Evolutionary conservation across 1,284 basidiomycete genomes (phyloP).

Genomic region (Trametes polyzona): DNA sequence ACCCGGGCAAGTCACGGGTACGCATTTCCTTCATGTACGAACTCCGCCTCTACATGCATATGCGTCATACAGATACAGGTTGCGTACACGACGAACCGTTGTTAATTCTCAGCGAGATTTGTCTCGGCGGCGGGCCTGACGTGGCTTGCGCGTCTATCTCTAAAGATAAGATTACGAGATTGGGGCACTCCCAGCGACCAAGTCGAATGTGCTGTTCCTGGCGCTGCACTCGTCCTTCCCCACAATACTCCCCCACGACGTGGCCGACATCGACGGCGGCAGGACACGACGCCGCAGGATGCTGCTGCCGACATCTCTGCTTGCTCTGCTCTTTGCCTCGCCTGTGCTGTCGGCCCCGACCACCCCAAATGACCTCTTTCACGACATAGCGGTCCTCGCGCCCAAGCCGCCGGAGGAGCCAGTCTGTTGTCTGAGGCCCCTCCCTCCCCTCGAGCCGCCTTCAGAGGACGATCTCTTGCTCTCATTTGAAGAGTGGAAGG

Average conservation of each 20-base stretch:
- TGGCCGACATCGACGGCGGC: slow-evolving; percentile 24
- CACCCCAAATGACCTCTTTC: slow-evolving; percentile 63
- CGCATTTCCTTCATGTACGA: too few species aligned
- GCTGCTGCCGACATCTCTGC: slow-evolving; percentile 35
- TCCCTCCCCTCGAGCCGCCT: slow-evolving; percentile 49
- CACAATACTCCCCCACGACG: slow-evolving; percentile 18
- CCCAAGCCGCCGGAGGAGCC: slow-evolving; percentile 56
- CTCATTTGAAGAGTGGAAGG: slow-evolving; percentile 92
- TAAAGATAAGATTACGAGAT: slow-evolving; percentile 15
- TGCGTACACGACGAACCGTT: too few species aligned
- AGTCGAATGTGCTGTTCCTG: too few species aligned
- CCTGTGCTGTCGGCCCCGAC: slow-evolving; percentile 44
- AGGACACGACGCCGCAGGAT: slow-evolving; percentile 24
- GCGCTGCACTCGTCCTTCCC: neutral
- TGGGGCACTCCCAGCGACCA: too few species aligned
- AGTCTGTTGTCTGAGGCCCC: slow-evolving; percentile 67
- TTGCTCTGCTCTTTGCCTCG: slow-evolving; percentile 46
- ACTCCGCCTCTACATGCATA: too few species aligned
- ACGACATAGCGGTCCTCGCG: slow-evolving; percentile 50
- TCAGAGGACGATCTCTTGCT: slow-evolving; percentile 68
- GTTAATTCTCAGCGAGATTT: too few species aligned
- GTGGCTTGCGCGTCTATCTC: slow-evolving; percentile 16
- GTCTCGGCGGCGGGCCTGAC: slow-evolving; percentile 7
- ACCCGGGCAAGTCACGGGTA: too few species aligned
- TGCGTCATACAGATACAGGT: too few species aligned